Evolutionary conservation across 441 rosid species (phyloP).

Genomic region (Gossypium schwendimanii): DNA sequence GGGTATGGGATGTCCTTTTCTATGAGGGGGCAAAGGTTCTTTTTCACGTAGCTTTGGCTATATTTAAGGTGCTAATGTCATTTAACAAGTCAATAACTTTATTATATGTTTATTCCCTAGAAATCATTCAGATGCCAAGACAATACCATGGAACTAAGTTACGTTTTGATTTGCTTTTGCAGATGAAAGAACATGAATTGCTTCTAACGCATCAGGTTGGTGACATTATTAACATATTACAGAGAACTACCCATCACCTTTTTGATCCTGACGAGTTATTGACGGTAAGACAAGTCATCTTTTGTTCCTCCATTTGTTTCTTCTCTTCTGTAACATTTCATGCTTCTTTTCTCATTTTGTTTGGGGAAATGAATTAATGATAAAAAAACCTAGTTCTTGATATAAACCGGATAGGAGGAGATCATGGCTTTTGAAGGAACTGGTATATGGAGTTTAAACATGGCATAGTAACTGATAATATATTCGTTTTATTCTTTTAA

Average conservation of each 20-base stretch:
- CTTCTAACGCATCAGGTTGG: constrained; percentile 91
- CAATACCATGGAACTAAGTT: not conserved
- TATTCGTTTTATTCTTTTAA: too few relatives aligned
- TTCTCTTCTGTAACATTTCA: not conserved
- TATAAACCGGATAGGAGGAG: not conserved
- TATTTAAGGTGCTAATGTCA: constrained; percentile 60
- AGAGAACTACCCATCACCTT: constrained; percentile 79
- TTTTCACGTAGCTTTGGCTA: constrained; percentile 92
- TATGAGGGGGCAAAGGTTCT: constrained; percentile 93
- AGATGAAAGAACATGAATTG: constrained; percentile 92
- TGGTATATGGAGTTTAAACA: not conserved
- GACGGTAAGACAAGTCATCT: constrained; percentile 44
- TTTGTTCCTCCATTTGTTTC: not conserved
- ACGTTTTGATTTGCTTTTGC: constrained; percentile 15
- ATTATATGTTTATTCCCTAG: not conserved
- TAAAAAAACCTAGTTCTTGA: not conserved
- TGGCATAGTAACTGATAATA: not conserved
- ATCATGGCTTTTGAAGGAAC: not conserved
- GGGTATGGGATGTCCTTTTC: constrained; percentile 98
- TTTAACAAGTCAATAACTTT: not conserved
- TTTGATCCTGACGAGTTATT: constrained; percentile 90
- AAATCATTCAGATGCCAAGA: not conserved
- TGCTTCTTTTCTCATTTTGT: not conserved
- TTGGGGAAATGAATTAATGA: not conserved
- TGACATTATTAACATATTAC: constrained; percentile 76